Evolutionary conservation across 805 yeast genomes (phyloP), one percentile per base, ranked within the genome.

Genomic region (Starmera pachycereana): DNA sequence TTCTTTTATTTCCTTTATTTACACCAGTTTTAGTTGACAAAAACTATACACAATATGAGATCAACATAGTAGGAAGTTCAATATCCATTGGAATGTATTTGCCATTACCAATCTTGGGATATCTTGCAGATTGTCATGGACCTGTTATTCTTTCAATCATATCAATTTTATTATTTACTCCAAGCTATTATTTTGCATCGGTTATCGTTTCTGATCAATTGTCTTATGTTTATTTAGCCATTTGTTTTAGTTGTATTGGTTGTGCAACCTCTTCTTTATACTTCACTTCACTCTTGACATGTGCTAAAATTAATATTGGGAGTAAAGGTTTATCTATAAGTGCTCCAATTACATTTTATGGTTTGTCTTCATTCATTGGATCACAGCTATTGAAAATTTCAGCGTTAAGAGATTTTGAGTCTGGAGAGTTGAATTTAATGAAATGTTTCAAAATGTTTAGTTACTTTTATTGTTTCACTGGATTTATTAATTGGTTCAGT

Each of bases 341-440:
- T 39, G 71, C 83, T 35, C 98, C 98, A 0, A 89, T 90, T 3
- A 75, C 95, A 1, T 81, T 81, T 46, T 89, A 82, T 58, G 98
- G 97, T 1, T 53, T 87, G 28, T 81, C 95, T 6, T 74, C 95
- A 2, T 64, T 92, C 40, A 59, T 89, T 37, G 81, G 84, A 4
- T 72, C 95, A 0, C 88, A 78, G 55, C 54, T 74, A 35, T 58
- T 74, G 54, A 72, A 68, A 43, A 54, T 69, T 19, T 46, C 48
- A 8, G 58, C 57, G 47, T 46, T 60, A 38, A 51, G 45, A 18
- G 30, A 44, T 5, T 47, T 45, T 1, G 44, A 40, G 12, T 44
- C 43, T 14, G 47, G 47, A 7, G 51, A 51, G 13, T 52, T 82
- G 35, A 68, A 79, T 50, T 57, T 82, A 35, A 56, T 61, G 33